Percentiles rank a stretch among this genome's conserved stretches.
These are phyloP conservation scores for Rhizopus stolonifer DNA, from an alignment of 371 early-diverging fungal species.

Conservation along the genomic window DNA sequence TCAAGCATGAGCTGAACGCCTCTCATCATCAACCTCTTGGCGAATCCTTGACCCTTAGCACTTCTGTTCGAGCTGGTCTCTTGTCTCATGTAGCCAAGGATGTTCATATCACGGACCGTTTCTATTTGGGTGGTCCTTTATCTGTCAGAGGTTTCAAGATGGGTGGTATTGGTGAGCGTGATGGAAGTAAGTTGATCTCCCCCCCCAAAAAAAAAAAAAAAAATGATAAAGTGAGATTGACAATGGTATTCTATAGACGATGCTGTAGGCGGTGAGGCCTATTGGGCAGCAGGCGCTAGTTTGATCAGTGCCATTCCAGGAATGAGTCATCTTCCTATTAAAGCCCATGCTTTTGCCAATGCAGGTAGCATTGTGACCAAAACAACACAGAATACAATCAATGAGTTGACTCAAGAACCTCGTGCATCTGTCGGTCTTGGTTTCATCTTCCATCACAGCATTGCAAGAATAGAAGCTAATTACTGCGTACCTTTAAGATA, in stretches of 20 bases:
- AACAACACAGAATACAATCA: slow-evolving; percentile 29
- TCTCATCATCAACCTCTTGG: slow-evolving; percentile 33
- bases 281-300: slow-evolving; percentile 78
- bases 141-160: slow-evolving; percentile 86
- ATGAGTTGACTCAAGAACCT: slow-evolving; percentile 49
- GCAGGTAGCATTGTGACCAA: slow-evolving; percentile 69
- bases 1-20: slow-evolving; percentile 71
- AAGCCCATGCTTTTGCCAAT: slow-evolving; percentile 86
- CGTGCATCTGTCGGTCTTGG: slow-evolving; percentile 76
- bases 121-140: slow-evolving; percentile 85
- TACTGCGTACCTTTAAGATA: slow-evolving; percentile 45
- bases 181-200: slow-evolving; percentile 56
- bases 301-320: slow-evolving; percentile 79
- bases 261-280: slow-evolving; percentile 86
- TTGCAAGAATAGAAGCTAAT: slow-evolving; percentile 55
- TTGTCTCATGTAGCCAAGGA: slow-evolving; percentile 57
- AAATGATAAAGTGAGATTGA: not conserved
- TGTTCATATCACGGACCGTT: slow-evolving; percentile 69
- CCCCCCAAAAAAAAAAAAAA: not conserved
- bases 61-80: slow-evolving; percentile 53
- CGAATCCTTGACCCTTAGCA: slow-evolving; percentile 38
- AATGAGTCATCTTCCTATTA: slow-evolving; percentile 59
- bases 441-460: slow-evolving; percentile 77
- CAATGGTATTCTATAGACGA: slow-evolving; percentile 58
- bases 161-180: slow-evolving; percentile 85